Evolutionary conservation across 371 early-diverging fungal genomes (phyloP).

Genomic region (Apophysomyces variabilis): DNA sequence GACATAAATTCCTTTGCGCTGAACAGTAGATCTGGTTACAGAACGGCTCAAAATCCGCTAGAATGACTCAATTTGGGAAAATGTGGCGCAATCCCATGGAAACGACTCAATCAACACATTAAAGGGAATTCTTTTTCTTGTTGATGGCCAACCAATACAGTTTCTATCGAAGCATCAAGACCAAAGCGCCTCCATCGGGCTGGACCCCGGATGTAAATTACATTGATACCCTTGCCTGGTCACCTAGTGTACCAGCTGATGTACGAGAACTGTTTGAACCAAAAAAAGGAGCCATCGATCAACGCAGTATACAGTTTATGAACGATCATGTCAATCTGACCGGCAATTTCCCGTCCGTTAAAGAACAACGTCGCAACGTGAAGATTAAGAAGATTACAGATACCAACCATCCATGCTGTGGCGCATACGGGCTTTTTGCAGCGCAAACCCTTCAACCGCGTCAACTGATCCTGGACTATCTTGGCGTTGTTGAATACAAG

Average conservation of each 20-base stretch:
- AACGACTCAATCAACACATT: too few species aligned
- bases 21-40: too few species aligned
- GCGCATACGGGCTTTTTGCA: slow-evolving; percentile 54
- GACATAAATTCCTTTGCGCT: too few species aligned
- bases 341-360: slow-evolving; percentile 39
- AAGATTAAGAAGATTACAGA: slow-evolving; percentile 52
- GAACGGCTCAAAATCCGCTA: too few species aligned
- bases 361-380: slow-evolving; percentile 46
- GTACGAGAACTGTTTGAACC: slow-evolving; percentile 40
- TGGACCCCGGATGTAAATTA: slow-evolving; percentile 52
- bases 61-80: too few species aligned
- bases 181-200: slow-evolving; percentile 42
- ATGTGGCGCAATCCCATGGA: too few species aligned
- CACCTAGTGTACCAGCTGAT: slow-evolving; percentile 39
- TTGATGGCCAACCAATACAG: background rate
- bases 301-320: slow-evolving; percentile 37
- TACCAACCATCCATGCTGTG: slow-evolving; percentile 51
- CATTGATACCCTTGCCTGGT: slow-evolving; percentile 52
- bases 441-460: slow-evolving; percentile 52
- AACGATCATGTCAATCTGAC: slow-evolving; percentile 47
- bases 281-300: slow-evolving; percentile 18
- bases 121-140: too few species aligned
- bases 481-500: slow-evolving; percentile 52
- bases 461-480: slow-evolving; percentile 51
- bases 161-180: slow-evolving; percentile 37